Evolutionary conservation across 1,284 basidiomycete genomes (phyloP).

Genomic region (Tausonia pullulans): DNA sequence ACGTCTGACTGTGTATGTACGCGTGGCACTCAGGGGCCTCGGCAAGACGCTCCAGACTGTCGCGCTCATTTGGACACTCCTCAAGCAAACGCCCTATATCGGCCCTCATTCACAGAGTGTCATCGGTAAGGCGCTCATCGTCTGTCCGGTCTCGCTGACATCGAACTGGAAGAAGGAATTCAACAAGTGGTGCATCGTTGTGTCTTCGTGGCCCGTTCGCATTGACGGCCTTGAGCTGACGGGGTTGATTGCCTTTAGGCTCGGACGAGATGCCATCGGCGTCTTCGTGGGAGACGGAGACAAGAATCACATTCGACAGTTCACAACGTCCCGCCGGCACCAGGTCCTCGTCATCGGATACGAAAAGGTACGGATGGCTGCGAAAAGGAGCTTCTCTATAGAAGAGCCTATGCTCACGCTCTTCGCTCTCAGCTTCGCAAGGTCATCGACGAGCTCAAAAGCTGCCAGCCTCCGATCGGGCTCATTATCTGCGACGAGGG

Average conservation of each 20-base stretch:
- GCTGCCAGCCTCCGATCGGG: slow-evolving; percentile 62
- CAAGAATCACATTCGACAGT: slow-evolving; percentile 56
- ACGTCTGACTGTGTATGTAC: slow-evolving; percentile 6
- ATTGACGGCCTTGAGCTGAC: background rate
- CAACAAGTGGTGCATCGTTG: slow-evolving; percentile 63
- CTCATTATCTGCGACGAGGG: slow-evolving; percentile 95
- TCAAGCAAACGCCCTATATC: slow-evolving; percentile 76
- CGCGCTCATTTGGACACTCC: slow-evolving; percentile 70
- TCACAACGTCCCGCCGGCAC: slow-evolving; percentile 58
- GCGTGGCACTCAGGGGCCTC: slow-evolving; percentile 56
- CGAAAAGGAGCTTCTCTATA: background rate
- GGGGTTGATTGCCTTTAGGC: slow-evolving; percentile 33
- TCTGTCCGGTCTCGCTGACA: slow-evolving; percentile 86
- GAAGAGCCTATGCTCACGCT: too few relatives aligned
- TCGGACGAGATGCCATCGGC: slow-evolving; percentile 61
- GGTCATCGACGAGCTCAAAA: slow-evolving; percentile 32
- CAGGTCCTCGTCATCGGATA: slow-evolving; percentile 91
- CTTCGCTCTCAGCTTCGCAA: slow-evolving; percentile 19
- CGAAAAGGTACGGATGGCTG: slow-evolving; percentile 45
- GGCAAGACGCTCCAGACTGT: slow-evolving; percentile 87
- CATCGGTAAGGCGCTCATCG: slow-evolving; percentile 72
- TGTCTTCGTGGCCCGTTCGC: slow-evolving; percentile 11
- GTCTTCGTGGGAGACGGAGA: slow-evolving; percentile 72
- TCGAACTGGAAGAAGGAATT: slow-evolving; percentile 98
- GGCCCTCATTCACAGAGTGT: slow-evolving; percentile 44